Percentiles rank a stretch among this genome's conserved stretches.
Conservation (phyloP, 345 rosid species). For the Balakata baccata region DNA sequence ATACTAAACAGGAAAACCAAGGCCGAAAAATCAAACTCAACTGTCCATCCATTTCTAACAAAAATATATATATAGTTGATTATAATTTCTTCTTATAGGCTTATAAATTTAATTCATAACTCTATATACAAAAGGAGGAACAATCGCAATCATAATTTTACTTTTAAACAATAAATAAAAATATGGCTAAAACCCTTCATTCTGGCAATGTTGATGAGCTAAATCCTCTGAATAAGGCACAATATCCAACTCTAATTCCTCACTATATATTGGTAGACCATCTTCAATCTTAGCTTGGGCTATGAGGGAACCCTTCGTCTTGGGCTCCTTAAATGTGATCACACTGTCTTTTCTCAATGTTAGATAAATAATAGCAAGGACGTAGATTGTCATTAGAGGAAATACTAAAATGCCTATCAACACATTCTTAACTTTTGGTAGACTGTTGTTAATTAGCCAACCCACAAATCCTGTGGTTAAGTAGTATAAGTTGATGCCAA, state of each 20-base stretch:
- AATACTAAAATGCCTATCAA: conserved; percentile 51
- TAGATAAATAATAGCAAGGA: conserved; percentile 43
- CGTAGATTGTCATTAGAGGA: conserved; percentile 50
- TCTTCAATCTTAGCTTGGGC: conserved; percentile 26
- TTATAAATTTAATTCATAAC: neutral
- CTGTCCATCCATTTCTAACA: too few relatives aligned
- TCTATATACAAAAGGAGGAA: neutral
- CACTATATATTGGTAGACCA: conserved; percentile 9
- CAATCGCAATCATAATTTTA: neutral
- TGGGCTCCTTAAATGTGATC: conserved; percentile 37
- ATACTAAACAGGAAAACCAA: too few relatives aligned
- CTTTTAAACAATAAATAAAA: too few relatives aligned
- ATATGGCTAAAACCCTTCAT: conserved; percentile 3
- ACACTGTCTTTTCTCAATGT: conserved; percentile 45
- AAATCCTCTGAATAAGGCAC: conserved; percentile 52
- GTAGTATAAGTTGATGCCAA: conserved; percentile 61
- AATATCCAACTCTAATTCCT: neutral
- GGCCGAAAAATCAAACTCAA: too few relatives aligned
- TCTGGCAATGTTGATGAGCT: conserved; percentile 40
- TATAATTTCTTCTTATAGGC: neutral
- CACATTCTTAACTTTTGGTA: conserved; percentile 40
- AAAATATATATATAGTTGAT: too few relatives aligned
- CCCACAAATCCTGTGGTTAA: conserved; percentile 46
- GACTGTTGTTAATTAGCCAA: conserved; percentile 45
- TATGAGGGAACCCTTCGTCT: conserved; percentile 9